phyloP scores from a whole-genome alignment of 2,329 filamentous ascomycete genomes.

The Verticillium dahliae region DNA sequence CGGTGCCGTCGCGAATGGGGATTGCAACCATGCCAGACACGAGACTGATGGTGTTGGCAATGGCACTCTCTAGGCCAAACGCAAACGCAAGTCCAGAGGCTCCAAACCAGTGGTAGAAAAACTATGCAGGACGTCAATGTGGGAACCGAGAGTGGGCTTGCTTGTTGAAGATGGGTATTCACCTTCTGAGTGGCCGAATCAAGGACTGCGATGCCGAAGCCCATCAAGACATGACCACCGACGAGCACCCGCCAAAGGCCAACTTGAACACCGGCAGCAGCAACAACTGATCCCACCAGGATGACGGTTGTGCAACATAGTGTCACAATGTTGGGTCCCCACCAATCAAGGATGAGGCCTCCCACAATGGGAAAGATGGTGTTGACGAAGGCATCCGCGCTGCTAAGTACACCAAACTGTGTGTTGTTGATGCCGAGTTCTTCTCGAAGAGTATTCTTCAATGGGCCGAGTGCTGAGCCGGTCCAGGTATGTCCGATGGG shows the following conservation, averaged over 20 bases:
- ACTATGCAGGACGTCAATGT: conserved; percentile 3
- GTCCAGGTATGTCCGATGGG: conserved; percentile 17
- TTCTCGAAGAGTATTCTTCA: conserved; percentile 16
- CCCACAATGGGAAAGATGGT: conserved; percentile 16
- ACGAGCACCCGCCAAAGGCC: conserved; percentile 13
- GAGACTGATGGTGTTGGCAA: conserved; percentile 14
- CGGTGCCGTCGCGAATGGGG: conserved; percentile 14
- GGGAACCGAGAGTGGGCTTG: accelerated
- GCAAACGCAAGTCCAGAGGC: conserved; percentile 14
- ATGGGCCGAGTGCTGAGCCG: conserved; percentile 12
- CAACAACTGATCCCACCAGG: conserved; percentile 14
- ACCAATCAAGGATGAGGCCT: conserved; percentile 17
- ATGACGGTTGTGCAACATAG: conserved; percentile 14
- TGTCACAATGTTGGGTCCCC: conserved; percentile 15
- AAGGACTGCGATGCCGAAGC: conserved; percentile 16
- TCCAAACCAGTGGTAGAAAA: conserved; percentile 19
- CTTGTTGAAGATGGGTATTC: neutral
- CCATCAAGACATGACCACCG: conserved; percentile 15
- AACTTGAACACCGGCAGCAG: conserved; percentile 13
- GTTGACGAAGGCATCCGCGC: conserved; percentile 17
- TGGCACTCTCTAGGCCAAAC: conserved; percentile 15
- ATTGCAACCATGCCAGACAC: conserved; percentile 16
- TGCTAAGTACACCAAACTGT: conserved; percentile 17
- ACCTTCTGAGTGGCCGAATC: conserved; percentile 16
- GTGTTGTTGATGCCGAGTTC: conserved; percentile 16